Evolutionary conservation across 2,329 filamentous ascomycete species (phyloP), one percentile per base, ranked within the genome.

Genomic region (Penicillium sp.): DNA sequence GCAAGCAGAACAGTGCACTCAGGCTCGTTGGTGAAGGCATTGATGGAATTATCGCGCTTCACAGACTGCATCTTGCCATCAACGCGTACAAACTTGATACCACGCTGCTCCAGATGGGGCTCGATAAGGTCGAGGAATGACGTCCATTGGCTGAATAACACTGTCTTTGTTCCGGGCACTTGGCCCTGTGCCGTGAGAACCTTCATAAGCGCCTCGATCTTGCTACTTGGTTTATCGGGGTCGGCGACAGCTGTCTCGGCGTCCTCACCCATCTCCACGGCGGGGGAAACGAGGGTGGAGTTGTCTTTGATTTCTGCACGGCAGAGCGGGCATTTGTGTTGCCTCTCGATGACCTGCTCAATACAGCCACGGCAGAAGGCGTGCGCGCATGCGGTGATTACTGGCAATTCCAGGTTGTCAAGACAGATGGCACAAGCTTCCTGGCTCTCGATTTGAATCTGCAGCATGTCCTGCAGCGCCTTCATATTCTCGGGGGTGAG

Each of bases 341-440:
- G 91, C 1, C 85, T 81, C 56, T 89, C 84, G 59, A 96, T 89
- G 51, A 90, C 89, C 63, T 85, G 85, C 54, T 86, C 81, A 61
- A 96, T 92, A 72, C 93, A 96, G 4, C 79, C 77, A 22, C 80
- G 81, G 65, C 92, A 92, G 73, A 92, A 96, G 1, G 87, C 81
- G 72, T 96, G 92, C 27, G 90, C 91, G 76, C 92, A 96, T 50
- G 87, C 85, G 1, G 92, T 96, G 67, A 96, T 96, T 54, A 95
- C 86, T 0, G 92, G 91, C 3, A 85, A 79, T 27, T 86, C 85
- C 2, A 94, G 80, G 0, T 80, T 78, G 33, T 96, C 91, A 35
- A 93, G 84, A 73, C 93, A 96, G 53, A 96, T 85, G 0, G 90
- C 82, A 69, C 93, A 96, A 60, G 93, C 88, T 66, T 96, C 92